These are phyloP conservation scores for Peziza echinospora DNA, from an alignment of 495 filamentous ascomycete species.

Conservation along the genomic window DNA sequence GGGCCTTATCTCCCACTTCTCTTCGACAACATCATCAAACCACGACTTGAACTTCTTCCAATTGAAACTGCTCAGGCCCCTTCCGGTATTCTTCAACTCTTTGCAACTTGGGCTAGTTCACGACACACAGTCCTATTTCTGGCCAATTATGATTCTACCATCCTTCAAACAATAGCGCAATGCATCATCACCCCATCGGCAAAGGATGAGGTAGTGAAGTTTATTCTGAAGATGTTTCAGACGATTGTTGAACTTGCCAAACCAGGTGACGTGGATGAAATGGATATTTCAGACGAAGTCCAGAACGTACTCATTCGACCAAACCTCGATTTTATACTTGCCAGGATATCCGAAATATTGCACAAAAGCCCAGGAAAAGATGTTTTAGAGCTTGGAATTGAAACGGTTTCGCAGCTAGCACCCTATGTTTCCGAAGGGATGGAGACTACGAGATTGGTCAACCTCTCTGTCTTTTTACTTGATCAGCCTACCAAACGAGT, in stretches of 20 bases:
- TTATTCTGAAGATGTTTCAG: constrained; percentile 51
- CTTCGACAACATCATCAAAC: constrained; percentile 50
- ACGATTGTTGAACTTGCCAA: constrained; percentile 37
- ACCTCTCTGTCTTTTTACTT: constrained; percentile 57
- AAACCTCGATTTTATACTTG: constrained; percentile 46
- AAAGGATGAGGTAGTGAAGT: constrained; percentile 74
- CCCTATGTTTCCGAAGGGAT: constrained; percentile 46
- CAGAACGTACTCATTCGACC: constrained; percentile 40
- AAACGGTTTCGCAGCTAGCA: constrained; percentile 49
- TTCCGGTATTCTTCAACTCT: constrained; percentile 59
- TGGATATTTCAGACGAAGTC: constrained; percentile 37
- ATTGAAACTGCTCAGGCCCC: constrained; percentile 73
- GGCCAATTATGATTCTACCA: constrained; percentile 34
- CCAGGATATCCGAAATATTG: constrained; percentile 43
- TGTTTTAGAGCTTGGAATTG: constrained; percentile 53
- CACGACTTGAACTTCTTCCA: constrained; percentile 57
- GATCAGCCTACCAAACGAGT: constrained; percentile 63
- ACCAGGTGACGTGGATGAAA: constrained; percentile 26
- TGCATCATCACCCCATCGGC: constrained; percentile 49
- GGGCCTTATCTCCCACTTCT: constrained; percentile 43
- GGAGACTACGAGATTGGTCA: constrained; percentile 49
- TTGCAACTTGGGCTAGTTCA: constrained; percentile 56
- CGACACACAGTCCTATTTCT: constrained; percentile 46
- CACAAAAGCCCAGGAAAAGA: constrained; percentile 41
- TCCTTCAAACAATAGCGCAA: constrained; percentile 48